These are phyloP conservation scores for Lentinula sp. DNA, from an alignment of 768 basidiomycete species.

Conservation along the genomic window DNA sequence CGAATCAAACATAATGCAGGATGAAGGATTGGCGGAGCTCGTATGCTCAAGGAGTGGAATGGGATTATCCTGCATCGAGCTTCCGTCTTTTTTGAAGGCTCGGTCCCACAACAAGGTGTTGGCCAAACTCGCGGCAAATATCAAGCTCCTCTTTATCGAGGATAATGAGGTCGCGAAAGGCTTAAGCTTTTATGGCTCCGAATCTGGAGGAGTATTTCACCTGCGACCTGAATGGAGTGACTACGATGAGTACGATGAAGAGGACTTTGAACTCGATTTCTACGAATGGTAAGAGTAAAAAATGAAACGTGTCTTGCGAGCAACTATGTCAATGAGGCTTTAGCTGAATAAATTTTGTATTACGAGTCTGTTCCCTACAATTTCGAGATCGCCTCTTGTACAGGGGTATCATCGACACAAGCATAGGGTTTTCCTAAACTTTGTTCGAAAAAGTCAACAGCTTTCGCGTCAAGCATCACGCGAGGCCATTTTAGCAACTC, in stretches of 20 bases:
- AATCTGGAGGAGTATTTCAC: constrained; percentile 4
- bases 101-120: neutral
- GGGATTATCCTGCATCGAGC: neutral
- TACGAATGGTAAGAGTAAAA: constrained; percentile 7
- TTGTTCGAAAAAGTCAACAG: constrained; percentile 73
- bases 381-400: neutral
- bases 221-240: constrained; percentile 7
- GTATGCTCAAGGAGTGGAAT: neutral
- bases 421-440: constrained; percentile 39
- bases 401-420: neutral
- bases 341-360: neutral
- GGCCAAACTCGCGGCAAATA: neutral
- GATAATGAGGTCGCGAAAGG: neutral
- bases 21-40: neutral
- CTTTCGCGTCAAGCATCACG: constrained; percentile 73
- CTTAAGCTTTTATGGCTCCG: neutral
- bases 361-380: neutral
- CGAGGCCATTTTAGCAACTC: constrained; percentile 81
- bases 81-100: neutral
- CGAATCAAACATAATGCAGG: neutral
- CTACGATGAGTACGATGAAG: constrained; percentile 12
- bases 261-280: constrained; percentile 22
- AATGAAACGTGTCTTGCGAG: neutral
- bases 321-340: too few species aligned
- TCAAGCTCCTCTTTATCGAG: neutral